A percentile compares a stretch with the other conserved stretches of the same genome.
These are phyloP conservation scores for Cucumis cinereus DNA, from an alignment of 306 rosid species.

Conservation along the genomic window DNA sequence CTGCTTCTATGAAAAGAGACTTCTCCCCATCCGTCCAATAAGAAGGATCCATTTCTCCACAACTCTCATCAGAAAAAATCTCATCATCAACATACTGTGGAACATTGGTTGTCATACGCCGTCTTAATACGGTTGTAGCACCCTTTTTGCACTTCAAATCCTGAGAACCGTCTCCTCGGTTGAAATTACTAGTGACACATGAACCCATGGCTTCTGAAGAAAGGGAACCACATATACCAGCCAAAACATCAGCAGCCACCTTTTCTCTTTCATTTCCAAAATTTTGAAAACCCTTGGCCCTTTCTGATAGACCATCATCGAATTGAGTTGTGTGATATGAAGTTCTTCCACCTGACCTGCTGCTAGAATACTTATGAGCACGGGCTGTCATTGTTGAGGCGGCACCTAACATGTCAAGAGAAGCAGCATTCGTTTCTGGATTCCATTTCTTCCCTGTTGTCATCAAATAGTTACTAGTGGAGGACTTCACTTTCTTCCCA, in stretches of 20 bases:
- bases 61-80: slow-evolving; percentile 83
- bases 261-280: slow-evolving; percentile 67
- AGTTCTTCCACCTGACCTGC: slow-evolving; percentile 37
- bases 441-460: slow-evolving; percentile 69
- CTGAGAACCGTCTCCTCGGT: background rate
- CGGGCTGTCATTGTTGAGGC: slow-evolving; percentile 58
- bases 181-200: slow-evolving; percentile 41
- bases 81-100: slow-evolving; percentile 47
- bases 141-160: slow-evolving; percentile 1
- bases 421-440: slow-evolving; percentile 49
- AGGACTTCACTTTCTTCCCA: slow-evolving; percentile 45
- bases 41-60: slow-evolving; percentile 73
- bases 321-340: slow-evolving; percentile 22
- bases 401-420: slow-evolving; percentile 77
- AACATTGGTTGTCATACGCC: slow-evolving; percentile 29
- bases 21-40: slow-evolving; percentile 92
- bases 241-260: slow-evolving; percentile 86
- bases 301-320: slow-evolving; percentile 25
- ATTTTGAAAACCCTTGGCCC: slow-evolving; percentile 38
- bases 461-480: slow-evolving; percentile 35
- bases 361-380: slow-evolving; percentile 37
- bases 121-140: slow-evolving; percentile 23
- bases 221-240: slow-evolving; percentile 75
- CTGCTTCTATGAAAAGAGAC: slow-evolving; percentile 68
- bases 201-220: slow-evolving; percentile 83